Conservation (phyloP, 768 basidiomycete species). For the Lentinus brumalis region DNA sequence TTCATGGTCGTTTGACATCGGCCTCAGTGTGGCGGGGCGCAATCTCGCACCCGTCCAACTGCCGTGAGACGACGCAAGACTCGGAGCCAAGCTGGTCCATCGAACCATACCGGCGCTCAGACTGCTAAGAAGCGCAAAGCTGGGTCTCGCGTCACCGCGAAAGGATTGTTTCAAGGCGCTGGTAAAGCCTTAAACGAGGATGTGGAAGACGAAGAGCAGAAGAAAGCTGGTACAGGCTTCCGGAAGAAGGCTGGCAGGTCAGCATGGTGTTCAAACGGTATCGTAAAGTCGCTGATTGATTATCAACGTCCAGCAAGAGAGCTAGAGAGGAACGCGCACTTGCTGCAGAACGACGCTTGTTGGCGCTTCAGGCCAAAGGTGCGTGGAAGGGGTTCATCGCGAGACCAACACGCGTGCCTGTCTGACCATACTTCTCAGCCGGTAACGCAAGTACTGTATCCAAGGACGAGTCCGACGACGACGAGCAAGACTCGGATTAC, state of each 20-base stretch:
- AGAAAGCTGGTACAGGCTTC: conserved; percentile 59
- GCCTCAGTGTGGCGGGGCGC: conserved; percentile 77
- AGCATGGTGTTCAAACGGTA: conserved; percentile 7
- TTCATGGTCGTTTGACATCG: not conserved
- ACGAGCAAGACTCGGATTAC: conserved; percentile 14
- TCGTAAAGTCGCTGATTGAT: not conserved
- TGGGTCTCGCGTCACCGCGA: conserved; percentile 65
- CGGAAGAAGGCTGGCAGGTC: conserved; percentile 73
- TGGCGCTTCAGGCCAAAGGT: conserved; percentile 44
- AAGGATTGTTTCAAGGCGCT: conserved; percentile 58
- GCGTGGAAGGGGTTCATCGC: conserved; percentile 1
- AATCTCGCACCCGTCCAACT: conserved; percentile 60
- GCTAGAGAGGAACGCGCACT: conserved; percentile 78
- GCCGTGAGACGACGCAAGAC: conserved; percentile 40
- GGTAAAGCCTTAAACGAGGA: conserved; percentile 55
- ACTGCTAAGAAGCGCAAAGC: conserved; percentile 71
- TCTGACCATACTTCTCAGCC: conserved; percentile 2
- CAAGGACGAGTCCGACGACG: conserved; percentile 8
- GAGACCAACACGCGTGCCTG: not conserved
- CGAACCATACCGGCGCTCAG: conserved; percentile 60
- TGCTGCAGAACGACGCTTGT: conserved; percentile 68
- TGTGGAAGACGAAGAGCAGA: conserved; percentile 36
- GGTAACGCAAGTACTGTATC: not conserved
- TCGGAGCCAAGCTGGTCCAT: conserved; percentile 46
- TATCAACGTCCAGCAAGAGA: conserved; percentile 54